These are phyloP conservation scores for Phytomonas francai DNA, from an alignment of 208 protist genomes.

Conservation along the genomic window DNA sequence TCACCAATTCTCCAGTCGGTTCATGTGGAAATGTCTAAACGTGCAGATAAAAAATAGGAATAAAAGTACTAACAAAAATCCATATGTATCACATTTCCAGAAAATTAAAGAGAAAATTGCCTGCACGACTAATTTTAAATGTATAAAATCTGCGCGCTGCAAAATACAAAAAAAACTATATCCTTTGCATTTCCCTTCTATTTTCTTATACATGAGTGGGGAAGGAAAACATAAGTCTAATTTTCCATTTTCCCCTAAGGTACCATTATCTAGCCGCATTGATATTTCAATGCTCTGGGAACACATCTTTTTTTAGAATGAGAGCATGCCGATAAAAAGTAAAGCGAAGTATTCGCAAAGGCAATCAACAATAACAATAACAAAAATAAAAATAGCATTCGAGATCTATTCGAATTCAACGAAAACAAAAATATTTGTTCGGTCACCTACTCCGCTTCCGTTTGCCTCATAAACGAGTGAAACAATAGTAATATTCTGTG, in stretches of 20 bases:
- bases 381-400: conserved; percentile 8
- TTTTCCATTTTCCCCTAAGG: background rate
- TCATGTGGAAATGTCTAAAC: background rate
- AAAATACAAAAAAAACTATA: background rate
- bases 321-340: background rate
- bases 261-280: background rate
- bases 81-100: background rate
- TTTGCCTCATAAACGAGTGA: background rate
- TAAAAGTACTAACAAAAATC: background rate
- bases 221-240: background rate
- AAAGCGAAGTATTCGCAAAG: conserved; percentile 3
- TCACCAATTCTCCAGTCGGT: background rate
- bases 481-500: background rate
- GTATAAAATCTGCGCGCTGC: background rate
- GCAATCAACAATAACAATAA: background rate
- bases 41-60: background rate
- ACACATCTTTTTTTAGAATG: background rate
- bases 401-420: background rate
- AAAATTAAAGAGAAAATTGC: background rate
- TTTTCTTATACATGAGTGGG: background rate
- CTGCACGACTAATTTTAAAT: background rate
- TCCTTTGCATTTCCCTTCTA: background rate
- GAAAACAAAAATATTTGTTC: background rate
- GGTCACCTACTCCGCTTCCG: background rate
- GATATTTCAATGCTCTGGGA: background rate